Evolutionary conservation across 2,329 filamentous ascomycete species (phyloP).

Genomic region (Arthrobotrys megalospora): DNA sequence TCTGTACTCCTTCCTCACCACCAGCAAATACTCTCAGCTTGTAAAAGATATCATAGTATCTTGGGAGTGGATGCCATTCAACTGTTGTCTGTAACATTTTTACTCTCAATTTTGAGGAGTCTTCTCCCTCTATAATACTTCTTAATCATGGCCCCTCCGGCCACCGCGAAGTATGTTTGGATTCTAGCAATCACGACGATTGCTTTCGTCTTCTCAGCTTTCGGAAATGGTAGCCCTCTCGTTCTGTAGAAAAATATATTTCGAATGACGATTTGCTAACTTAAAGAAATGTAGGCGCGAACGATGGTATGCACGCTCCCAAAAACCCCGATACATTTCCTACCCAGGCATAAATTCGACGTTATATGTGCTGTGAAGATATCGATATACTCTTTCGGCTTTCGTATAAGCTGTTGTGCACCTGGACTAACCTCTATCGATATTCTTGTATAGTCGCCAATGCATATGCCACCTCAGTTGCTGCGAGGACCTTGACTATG

Average conservation of each 20-base stretch:
- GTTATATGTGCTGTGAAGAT: not conserved
- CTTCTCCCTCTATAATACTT: not conserved
- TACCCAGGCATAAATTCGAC: too few species aligned
- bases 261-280: conserved; percentile 10
- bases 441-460: conserved; percentile 76
- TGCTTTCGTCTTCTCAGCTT: conserved; percentile 48
- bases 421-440: not conserved
- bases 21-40: conserved; percentile 3
- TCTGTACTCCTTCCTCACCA: conserved; percentile 1
- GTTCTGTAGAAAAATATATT: not conserved
- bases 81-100: not conserved
- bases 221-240: conserved; percentile 45
- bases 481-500: conserved; percentile 80
- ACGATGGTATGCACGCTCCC: conserved; percentile 33
- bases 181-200: conserved; percentile 59
- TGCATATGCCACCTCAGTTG: conserved; percentile 84
- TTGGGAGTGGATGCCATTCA: not conserved
- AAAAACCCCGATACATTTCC: not conserved
- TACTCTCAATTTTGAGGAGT: not conserved
- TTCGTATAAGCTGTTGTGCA: not conserved
- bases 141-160: conserved; percentile 24
- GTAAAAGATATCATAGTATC: not conserved
- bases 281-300: conserved; percentile 12
- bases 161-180: conserved; percentile 45
- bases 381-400: not conserved